Evolutionary conservation across 805 yeast genomes (phyloP), one percentile per base, ranked within the genome.

Genomic region (Myxozyma vanderwaltii): DNA sequence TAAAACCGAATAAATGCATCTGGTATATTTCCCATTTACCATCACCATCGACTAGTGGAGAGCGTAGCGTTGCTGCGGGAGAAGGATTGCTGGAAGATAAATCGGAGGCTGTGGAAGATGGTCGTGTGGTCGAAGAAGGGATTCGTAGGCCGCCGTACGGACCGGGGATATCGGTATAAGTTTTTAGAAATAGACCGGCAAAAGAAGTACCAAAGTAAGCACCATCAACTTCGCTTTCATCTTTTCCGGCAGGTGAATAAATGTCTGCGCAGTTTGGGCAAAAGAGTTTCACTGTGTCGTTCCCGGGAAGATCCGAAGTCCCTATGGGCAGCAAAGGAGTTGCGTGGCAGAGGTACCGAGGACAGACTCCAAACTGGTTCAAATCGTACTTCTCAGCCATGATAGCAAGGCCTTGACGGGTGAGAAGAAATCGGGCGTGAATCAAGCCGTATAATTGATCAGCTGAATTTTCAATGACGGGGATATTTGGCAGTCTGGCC

Each of bases 201-300:
- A 94, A 94, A 36, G 95, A 86, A 0, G 98, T 90, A 4, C 99
- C 98, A 77, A 95, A 94, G 69, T 87, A 94, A 0, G 98, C 97
- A 4, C 99, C 99, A 74, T 94, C 99, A 44, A 94, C 83, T 70
- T 89, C 89, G 58, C 88, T 76, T 73, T 89, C 91, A 63, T 96
- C 79, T n/a, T 91, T 84, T 56, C 91, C 86, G 56, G 86, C 84
- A 1, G 98, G 98, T 51, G 90, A 75, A 73, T 94, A 94, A 41
- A 92, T 79, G 70, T 94, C 99, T 70, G 86, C 84, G 75, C 99
- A 94, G 71, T 92, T 86, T 1, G 99, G 97, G 75, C 99, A 94
- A 72, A 86, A 94, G 49, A 94, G 79, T 65, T 97, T 76, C 45
- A 94, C 96, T 0, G 97, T 89, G 72, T 91, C 96, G 65, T 84